phyloP scores from a whole-genome alignment of 2,329 filamentous ascomycete genomes.

The Fonsecaea pugnacius region DNA sequence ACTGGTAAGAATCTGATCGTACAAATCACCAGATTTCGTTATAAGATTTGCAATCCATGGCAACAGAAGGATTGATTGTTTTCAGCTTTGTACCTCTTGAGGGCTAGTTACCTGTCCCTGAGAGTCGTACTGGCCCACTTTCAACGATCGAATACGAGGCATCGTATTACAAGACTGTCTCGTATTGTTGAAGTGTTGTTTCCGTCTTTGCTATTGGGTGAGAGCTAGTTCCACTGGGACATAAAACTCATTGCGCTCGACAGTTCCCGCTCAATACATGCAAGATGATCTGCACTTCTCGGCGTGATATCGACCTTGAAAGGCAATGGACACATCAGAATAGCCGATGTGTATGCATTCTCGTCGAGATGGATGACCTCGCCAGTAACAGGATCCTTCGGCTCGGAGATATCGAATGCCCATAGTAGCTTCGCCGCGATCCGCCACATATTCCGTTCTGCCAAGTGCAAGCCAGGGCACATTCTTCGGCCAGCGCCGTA shows the following conservation, averaged over 20 bases:
- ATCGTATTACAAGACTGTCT: background rate
- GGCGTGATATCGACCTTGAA: conserved; percentile 13
- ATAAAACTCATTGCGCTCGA: background rate
- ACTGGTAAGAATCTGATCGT: background rate
- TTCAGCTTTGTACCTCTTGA: background rate
- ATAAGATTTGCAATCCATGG: too few species aligned
- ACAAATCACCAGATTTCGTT: background rate
- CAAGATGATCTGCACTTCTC: conserved; percentile 7
- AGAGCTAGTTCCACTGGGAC: background rate
- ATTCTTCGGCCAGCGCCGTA: conserved; percentile 11
- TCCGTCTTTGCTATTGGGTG: background rate
- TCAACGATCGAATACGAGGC: background rate
- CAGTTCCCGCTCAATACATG: background rate
- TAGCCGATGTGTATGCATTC: conserved; percentile 13
- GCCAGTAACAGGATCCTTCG: conserved; percentile 5
- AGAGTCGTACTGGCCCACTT: background rate
- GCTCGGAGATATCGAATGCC: conserved; percentile 12
- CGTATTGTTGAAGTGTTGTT: background rate
- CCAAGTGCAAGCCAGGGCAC: conserved; percentile 11
- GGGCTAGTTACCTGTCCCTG: too few species aligned
- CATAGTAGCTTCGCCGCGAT: background rate
- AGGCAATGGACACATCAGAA: conserved; percentile 12
- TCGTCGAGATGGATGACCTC: conserved; percentile 14
- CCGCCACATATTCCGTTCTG: conserved; percentile 7
- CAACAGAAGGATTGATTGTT: too few species aligned